Conservation (phyloP, 305 asterid genomes). For the Rubia peregrina region DNA sequence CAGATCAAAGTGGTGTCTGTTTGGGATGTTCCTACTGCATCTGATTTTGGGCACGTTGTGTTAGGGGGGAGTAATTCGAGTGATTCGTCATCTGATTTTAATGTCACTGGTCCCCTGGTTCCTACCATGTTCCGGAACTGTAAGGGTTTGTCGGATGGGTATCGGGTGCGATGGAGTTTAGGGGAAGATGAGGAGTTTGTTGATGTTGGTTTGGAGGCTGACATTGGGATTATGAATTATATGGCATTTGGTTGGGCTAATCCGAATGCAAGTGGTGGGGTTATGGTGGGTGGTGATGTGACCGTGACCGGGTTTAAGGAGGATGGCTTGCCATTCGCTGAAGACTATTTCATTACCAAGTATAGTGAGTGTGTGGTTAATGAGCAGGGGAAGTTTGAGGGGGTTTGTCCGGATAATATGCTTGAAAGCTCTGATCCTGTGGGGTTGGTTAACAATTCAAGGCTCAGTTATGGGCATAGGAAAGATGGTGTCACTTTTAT, state of each 20-base stretch:
- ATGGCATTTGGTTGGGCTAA: constrained; percentile 99
- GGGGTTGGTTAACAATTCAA: constrained; percentile 51
- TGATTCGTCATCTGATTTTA: constrained; percentile 13
- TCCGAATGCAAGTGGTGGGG: constrained; percentile 47
- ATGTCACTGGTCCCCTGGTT: constrained; percentile 18
- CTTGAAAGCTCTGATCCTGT: constrained; percentile 38
- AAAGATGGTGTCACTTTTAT: constrained; percentile 89
- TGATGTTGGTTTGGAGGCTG: constrained; percentile 90
- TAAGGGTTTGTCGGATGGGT: constrained; percentile 52
- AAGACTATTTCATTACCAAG: constrained; percentile 73
- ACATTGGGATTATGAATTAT: constrained; percentile 52
- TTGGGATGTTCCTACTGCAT: constrained; percentile 83
- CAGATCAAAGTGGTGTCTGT: constrained; percentile 55
- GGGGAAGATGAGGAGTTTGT: constrained; percentile 34
- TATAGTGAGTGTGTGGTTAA: constrained; percentile 65
- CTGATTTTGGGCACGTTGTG: constrained; percentile 77
- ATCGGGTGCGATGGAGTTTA: constrained; percentile 76
- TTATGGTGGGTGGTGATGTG: constrained; percentile 89
- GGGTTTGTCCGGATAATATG: constrained; percentile 82
- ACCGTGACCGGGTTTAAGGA: constrained; percentile 71
- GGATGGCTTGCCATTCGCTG: constrained; percentile 70
- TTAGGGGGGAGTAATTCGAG: constrained; percentile 33
- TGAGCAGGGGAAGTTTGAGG: constrained; percentile 54
- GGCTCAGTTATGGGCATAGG: constrained; percentile 73
- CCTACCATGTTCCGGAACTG: constrained; percentile 73